Evolutionary conservation across 1,139 yeast species (phyloP).

Genomic region (Blastobotrys elegans): DNA sequence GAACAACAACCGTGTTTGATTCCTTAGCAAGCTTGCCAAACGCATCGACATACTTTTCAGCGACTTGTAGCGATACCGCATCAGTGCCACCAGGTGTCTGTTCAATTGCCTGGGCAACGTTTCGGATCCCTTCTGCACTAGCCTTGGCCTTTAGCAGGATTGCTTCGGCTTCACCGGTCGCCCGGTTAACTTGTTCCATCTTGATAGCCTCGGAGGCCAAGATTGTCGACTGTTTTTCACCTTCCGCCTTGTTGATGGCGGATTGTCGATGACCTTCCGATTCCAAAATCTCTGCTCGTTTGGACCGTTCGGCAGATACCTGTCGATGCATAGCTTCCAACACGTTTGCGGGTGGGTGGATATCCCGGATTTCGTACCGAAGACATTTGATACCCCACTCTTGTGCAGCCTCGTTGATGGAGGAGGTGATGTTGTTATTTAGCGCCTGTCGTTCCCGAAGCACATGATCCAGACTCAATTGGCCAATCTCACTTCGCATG

Average conservation of each 20-base stretch:
- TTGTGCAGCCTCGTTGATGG: conserved; percentile 76
- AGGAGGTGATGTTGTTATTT: conserved; percentile 68
- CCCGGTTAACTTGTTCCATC: conserved; percentile 57
- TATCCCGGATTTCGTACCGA: conserved; percentile 82
- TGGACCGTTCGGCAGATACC: conserved; percentile 80
- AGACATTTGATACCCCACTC: conserved; percentile 86
- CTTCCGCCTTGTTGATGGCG: conserved; percentile 78
- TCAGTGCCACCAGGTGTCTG: conserved; percentile 67
- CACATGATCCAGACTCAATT: conserved; percentile 71
- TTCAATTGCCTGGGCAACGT: conserved; percentile 61
- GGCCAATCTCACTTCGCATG: conserved; percentile 86
- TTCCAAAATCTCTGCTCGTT: conserved; percentile 81
- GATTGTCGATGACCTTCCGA: conserved; percentile 80
- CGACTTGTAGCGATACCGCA: conserved; percentile 74
- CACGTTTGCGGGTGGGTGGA: conserved; percentile 84
- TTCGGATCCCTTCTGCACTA: conserved; percentile 63
- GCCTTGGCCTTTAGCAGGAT: conserved; percentile 67
- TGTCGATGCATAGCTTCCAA: conserved; percentile 89
- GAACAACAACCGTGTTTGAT: conserved; percentile 70
- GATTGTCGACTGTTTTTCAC: conserved; percentile 64
- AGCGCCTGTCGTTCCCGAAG: conserved; percentile 69
- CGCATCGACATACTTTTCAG: conserved; percentile 78
- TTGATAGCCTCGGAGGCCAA: conserved; percentile 67
- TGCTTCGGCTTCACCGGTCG: conserved; percentile 67
- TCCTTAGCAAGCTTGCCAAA: conserved; percentile 81